Evolutionary conservation across 306 rosid species (phyloP).

Genomic region (Arachis stenosperma): DNA sequence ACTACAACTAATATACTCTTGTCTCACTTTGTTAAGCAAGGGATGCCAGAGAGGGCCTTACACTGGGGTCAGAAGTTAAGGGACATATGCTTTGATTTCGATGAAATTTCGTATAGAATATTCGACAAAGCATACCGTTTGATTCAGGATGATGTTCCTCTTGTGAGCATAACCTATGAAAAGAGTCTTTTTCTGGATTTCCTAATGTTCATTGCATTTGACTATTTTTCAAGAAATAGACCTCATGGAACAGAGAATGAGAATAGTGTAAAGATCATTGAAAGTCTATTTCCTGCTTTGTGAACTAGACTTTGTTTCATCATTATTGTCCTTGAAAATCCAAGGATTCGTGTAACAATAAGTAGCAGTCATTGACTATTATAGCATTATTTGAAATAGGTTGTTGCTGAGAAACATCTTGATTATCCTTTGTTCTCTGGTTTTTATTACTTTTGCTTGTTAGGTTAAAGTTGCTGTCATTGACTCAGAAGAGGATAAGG

Average conservation of each 20-base stretch:
- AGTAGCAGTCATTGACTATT: background rate
- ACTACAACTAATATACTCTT: constrained; percentile 63
- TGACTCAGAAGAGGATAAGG: too few species aligned
- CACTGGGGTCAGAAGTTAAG: constrained; percentile 76
- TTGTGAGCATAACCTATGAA: constrained; percentile 45
- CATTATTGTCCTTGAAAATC: constrained; percentile 11
- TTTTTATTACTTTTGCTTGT: too few species aligned
- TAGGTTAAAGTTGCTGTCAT: too few species aligned
- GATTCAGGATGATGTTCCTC: constrained; percentile 47
- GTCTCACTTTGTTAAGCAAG: constrained; percentile 77
- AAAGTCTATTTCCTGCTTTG: constrained; percentile 38
- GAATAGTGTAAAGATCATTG: constrained; percentile 43
- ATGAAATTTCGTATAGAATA: constrained; percentile 57
- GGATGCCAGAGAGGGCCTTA: constrained; percentile 75
- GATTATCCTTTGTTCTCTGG: background rate
- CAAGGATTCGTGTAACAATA: background rate
- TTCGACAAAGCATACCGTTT: constrained; percentile 52
- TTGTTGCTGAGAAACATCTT: constrained; percentile 3
- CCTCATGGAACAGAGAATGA: constrained; percentile 41
- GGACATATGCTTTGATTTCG: constrained; percentile 56
- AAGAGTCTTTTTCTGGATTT: constrained; percentile 73
- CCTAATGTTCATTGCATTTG: constrained; percentile 76
- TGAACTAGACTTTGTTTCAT: constrained; percentile 43
- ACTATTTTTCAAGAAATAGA: constrained; percentile 56
- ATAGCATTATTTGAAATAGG: constrained; percentile 19